Percentiles rank a stretch among this genome's conserved stretches.
Evolutionary conservation across 257 asterid genomes (phyloP).

Genomic region (Dorcoceras hygrometricum): DNA sequence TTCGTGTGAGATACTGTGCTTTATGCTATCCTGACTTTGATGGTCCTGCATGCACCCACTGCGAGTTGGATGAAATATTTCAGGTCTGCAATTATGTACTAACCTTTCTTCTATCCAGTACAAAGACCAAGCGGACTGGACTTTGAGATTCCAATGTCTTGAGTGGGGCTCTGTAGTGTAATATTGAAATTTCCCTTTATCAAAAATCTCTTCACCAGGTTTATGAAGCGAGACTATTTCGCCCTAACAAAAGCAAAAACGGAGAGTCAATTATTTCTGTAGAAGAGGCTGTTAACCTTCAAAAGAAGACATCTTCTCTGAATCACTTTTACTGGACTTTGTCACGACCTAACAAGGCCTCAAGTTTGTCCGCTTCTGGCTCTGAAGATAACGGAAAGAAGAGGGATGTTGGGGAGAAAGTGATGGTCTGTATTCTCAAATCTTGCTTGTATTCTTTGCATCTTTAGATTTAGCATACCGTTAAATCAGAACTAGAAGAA

Average conservation of each 20-base stretch:
- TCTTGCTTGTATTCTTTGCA: constrained; percentile 1
- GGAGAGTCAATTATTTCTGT: constrained; percentile 74
- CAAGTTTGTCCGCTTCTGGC: constrained; percentile 38
- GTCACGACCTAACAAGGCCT: constrained; percentile 56
- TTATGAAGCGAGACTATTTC: constrained; percentile 93
- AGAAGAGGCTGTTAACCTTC: constrained; percentile 84
- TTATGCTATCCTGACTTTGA: constrained; percentile 67
- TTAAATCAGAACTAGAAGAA: constrained; percentile 4
- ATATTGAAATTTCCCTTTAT: too few relatives aligned
- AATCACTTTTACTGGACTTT: constrained; percentile 68
- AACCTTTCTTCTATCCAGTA: constrained; percentile 3
- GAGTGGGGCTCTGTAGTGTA: too few relatives aligned
- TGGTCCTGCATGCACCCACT: constrained; percentile 83
- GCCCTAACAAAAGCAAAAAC: constrained; percentile 63
- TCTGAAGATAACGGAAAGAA: constrained; percentile 60
- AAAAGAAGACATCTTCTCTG: constrained; percentile 69
- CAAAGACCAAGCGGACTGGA: not conserved
- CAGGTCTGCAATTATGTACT: constrained; percentile 53
- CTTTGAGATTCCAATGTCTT: not conserved
- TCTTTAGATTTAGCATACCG: constrained; percentile 1
- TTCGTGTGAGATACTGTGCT: constrained; percentile 76
- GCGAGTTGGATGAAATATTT: constrained; percentile 91
- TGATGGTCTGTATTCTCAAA: constrained; percentile 48
- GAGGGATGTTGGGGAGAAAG: constrained; percentile 74
- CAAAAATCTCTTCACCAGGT: constrained; percentile 42